Percentiles rank a stretch among this genome's conserved stretches.
phyloP scores from a whole-genome alignment of 352 stramenopile species.

The Globisporangium abappressorium region DNA sequence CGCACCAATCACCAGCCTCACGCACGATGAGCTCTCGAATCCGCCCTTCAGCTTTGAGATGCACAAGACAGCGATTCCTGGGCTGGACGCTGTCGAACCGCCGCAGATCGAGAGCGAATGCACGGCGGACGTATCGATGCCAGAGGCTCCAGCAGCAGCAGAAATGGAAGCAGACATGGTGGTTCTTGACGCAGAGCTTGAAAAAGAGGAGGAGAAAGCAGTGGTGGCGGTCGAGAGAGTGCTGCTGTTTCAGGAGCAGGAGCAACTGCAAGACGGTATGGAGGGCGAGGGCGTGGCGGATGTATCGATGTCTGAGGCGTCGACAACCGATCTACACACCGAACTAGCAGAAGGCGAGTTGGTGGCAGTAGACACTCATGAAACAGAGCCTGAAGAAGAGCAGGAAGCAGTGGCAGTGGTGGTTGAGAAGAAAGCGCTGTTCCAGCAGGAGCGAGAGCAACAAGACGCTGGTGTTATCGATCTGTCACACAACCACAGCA shows the following conservation, averaged over 20 bases:
- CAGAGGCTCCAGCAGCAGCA: neutral
- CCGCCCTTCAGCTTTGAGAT: constrained; percentile 3
- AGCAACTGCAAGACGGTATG: no score
- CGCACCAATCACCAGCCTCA: neutral
- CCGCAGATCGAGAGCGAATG: constrained; percentile 4
- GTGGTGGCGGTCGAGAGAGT: no score
- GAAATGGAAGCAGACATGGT: neutral
- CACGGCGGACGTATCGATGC: constrained; percentile 1
- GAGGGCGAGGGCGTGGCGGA: no score
- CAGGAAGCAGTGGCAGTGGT: neutral
- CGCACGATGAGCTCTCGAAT: neutral
- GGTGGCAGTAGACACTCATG: no score
- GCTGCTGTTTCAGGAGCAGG: no score
- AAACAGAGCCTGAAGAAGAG: neutral
- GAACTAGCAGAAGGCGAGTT: neutral
- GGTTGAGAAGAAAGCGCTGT: neutral
- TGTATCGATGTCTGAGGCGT: neutral
- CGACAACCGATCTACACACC: neutral
- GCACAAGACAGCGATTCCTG: neutral
- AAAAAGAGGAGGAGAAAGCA: neutral
- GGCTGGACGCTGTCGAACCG: neutral
- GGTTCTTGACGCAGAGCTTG: neutral
- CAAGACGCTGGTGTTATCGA: neutral
- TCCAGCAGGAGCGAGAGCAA: neutral
- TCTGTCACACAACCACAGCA: neutral